phyloP scores from a whole-genome alignment of 129 eudicot genomes.

The Centrapalus pauciflorus region DNA sequence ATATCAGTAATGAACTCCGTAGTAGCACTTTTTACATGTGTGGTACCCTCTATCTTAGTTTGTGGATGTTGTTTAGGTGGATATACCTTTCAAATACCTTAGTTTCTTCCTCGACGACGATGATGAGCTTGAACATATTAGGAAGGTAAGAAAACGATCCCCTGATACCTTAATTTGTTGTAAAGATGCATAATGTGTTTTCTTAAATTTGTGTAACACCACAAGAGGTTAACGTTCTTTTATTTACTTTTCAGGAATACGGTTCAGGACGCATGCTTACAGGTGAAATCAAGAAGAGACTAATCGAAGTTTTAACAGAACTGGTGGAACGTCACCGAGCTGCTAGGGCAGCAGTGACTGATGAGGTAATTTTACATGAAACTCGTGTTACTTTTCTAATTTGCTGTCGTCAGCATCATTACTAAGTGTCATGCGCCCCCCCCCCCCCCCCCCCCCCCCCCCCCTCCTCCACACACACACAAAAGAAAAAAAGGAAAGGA shows the following conservation, averaged over 20 bases:
- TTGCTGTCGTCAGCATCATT: not conserved
- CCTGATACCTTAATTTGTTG: not conserved
- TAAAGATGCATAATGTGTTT: not conserved
- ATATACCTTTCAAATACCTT: slow-evolving; percentile 85
- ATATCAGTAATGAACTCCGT: too few relatives aligned
- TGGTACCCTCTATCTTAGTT: not conserved
- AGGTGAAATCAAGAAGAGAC: slow-evolving; percentile 77
- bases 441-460: too few relatives aligned
- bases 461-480: too few relatives aligned
- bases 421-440: not conserved
- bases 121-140: slow-evolving; percentile 74
- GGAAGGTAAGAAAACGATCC: slow-evolving; percentile 41
- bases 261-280: slow-evolving; percentile 94
- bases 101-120: slow-evolving; percentile 96
- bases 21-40: not conserved
- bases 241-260: slow-evolving; percentile 53
- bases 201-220: not conserved
- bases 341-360: slow-evolving; percentile 89
- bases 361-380: slow-evolving; percentile 52
- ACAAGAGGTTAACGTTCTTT: not conserved
- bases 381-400: not conserved
- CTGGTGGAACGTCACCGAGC: slow-evolving; percentile 80
- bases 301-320: slow-evolving; percentile 61
- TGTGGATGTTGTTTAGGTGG: slow-evolving; percentile 52
- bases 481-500: too few relatives aligned